Percentiles rank a stretch among this genome's conserved stretches.
These are phyloP conservation scores for Pisolithus microcarpus DNA, from an alignment of 768 basidiomycete genomes.

Conservation along the genomic window DNA sequence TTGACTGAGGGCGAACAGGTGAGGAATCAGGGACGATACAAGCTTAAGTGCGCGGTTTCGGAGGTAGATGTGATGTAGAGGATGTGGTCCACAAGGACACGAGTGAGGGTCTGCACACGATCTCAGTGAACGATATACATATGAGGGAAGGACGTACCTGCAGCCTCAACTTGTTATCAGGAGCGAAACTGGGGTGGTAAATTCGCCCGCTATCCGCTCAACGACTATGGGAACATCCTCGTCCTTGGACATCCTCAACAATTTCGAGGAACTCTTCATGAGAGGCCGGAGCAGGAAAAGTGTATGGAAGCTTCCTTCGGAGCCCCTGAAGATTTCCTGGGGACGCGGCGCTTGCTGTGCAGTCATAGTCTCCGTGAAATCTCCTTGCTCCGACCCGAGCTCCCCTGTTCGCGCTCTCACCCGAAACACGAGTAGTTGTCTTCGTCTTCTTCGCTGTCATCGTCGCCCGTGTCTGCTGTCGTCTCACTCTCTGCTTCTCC, in stretches of 20 bases:
- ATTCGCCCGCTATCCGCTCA: conserved; percentile 84
- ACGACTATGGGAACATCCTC: conserved; percentile 72
- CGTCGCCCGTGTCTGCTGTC: conserved; percentile 18
- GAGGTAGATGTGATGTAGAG: conserved; percentile 65
- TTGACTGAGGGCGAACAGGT: conserved; percentile 69
- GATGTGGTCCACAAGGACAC: conserved; percentile 82
- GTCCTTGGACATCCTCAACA: conserved; percentile 60
- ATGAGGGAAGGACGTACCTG: conserved; percentile 50
- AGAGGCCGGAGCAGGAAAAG: conserved; percentile 79
- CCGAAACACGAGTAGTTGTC: conserved; percentile 30
- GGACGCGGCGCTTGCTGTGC: conserved; percentile 28
- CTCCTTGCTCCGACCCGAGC: conserved; percentile 35
- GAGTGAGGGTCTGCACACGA: conserved; percentile 52
- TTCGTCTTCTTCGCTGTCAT: conserved; percentile 25
- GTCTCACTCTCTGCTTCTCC: conserved; percentile 38
- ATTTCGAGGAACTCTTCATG: conserved; percentile 91
- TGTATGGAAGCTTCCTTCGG: conserved; percentile 77
- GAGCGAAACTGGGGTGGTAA: conserved; percentile 86
- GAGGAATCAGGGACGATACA: conserved; percentile 64
- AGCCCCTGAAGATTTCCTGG: conserved; percentile 22
- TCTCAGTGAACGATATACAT: not conserved
- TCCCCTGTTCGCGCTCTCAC: conserved; percentile 32
- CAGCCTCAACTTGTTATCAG: conserved; percentile 87
- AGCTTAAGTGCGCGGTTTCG: conserved; percentile 52
- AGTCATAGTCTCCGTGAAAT: conserved; percentile 36